These are phyloP conservation scores for Gymnopilus junonius DNA, from an alignment of 768 basidiomycete genomes.

Conservation along the genomic window DNA sequence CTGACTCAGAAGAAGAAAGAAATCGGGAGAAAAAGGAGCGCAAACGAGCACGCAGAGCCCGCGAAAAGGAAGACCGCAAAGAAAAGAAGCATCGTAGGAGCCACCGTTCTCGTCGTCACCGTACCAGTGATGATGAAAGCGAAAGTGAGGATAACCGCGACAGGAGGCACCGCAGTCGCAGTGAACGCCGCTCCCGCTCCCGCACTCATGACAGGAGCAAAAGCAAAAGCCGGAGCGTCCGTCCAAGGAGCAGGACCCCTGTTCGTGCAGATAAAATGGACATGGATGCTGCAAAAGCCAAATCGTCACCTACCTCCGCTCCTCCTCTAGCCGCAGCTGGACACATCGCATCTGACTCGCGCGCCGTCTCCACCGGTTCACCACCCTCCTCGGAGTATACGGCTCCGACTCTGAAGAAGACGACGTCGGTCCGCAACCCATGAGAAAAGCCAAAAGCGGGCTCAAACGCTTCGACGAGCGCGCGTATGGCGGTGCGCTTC, in stretches of 20 bases:
- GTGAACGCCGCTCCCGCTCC: slow-evolving; percentile 4
- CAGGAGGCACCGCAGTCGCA: slow-evolving; percentile 14
- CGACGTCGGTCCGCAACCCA: slow-evolving; percentile 83
- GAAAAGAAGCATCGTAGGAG: slow-evolving; percentile 30
- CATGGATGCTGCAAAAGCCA: slow-evolving; percentile 6
- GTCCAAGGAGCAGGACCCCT: slow-evolving; percentile 17
- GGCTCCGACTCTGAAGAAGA: slow-evolving; percentile 55
- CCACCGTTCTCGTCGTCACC: slow-evolving; percentile 36
- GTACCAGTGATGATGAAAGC: slow-evolving; percentile 37
- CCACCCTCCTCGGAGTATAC: slow-evolving; percentile 17
- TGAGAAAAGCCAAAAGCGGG: slow-evolving; percentile 37
- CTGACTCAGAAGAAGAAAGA: slow-evolving; percentile 60
- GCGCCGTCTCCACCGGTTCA: slow-evolving; percentile 16
- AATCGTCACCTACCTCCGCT: not conserved
- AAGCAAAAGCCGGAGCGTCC: slow-evolving; percentile 15
- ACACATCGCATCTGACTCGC: slow-evolving; percentile 6
- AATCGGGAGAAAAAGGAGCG: slow-evolving; percentile 65
- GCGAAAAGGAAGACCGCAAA: slow-evolving; percentile 43
- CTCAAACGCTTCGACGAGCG: slow-evolving; percentile 75
- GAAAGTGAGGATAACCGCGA: slow-evolving; percentile 46
- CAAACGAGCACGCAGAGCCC: slow-evolving; percentile 56
- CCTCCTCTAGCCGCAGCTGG: not conserved
- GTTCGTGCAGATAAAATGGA: slow-evolving; percentile 18
- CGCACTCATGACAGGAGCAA: slow-evolving; percentile 17
- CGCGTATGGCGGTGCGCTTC: slow-evolving; percentile 86